These are phyloP conservation scores for Mimosa bimucronata DNA, from an alignment of 306 rosid species.

Conservation along the genomic window DNA sequence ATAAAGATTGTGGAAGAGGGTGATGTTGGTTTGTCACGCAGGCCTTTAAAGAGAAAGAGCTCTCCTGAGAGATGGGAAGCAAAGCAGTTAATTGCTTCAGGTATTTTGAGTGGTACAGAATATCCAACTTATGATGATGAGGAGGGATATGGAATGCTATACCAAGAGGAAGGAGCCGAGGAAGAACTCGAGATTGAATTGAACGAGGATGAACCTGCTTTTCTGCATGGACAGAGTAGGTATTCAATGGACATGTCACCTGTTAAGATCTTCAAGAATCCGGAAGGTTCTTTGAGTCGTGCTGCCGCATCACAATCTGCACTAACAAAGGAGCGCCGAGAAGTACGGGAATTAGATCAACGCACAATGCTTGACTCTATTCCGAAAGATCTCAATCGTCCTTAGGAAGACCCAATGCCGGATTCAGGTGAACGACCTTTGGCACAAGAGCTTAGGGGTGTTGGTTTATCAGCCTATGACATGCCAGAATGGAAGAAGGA, in stretches of 20 bases:
- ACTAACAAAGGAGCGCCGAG: conserved; percentile 89
- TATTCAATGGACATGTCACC: conserved; percentile 89
- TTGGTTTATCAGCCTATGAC: conserved; percentile 87
- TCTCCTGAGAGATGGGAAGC: conserved; percentile 94
- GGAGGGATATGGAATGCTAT: conserved; percentile 75
- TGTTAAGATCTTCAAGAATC: conserved; percentile 88
- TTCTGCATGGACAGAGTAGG: conserved; percentile 85
- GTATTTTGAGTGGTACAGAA: conserved; percentile 69
- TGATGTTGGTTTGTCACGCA: conserved; percentile 55
- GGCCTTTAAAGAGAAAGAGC: conserved; percentile 92
- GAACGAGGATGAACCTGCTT: conserved; percentile 89
- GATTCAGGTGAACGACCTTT: conserved; percentile 89
- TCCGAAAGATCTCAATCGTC: conserved; percentile 95
- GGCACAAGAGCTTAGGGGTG: conserved; percentile 92
- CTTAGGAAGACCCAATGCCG: conserved; percentile 97
- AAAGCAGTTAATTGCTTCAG: conserved; percentile 88
- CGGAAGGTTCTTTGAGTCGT: conserved; percentile 85
- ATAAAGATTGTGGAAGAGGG: conserved; percentile 82
- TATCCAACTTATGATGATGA: conserved; percentile 84
- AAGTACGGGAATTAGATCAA: conserved; percentile 87
- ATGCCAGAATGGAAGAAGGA: conserved; percentile 97
- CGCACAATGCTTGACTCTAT: conserved; percentile 89
- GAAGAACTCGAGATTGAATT: conserved; percentile 91
- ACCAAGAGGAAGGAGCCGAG: conserved; percentile 86
- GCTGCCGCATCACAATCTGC: conserved; percentile 96